A percentile compares a stretch with the other conserved stretches of the same genome.
These are phyloP conservation scores for Boletus vinaceobasis DNA, from an alignment of 768 basidiomycete genomes.

Conservation along the genomic window DNA sequence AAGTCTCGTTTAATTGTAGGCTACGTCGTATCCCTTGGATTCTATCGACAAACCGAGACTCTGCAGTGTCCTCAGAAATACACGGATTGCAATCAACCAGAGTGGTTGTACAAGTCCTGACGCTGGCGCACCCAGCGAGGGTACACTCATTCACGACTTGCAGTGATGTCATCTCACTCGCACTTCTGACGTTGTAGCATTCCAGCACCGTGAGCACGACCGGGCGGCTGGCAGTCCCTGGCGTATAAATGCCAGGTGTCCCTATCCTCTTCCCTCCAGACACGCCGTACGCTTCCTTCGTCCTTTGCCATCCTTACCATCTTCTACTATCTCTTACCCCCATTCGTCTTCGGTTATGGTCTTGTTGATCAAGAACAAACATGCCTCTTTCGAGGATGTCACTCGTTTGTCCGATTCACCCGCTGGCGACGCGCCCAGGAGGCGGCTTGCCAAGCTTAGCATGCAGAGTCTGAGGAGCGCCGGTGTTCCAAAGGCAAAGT, in stretches of 20 bases:
- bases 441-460: neutral
- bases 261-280: neutral
- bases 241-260: neutral
- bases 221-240: neutral
- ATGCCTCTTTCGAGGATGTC: conserved; percentile 10
- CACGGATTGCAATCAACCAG: no score
- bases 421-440: neutral
- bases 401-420: conserved; percentile 4
- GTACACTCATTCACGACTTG: neutral
- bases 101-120: neutral
- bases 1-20: neutral
- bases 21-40: no score
- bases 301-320: neutral
- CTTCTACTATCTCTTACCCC: no score
- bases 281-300: neutral
- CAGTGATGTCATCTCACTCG: neutral
- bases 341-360: conserved; percentile 2
- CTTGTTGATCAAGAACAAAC: conserved; percentile 20
- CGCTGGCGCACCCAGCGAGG: neutral
- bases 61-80: no score
- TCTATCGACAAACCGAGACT: neutral
- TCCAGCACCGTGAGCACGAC: neutral
- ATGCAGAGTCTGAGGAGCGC: conserved; percentile 3
- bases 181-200: neutral
- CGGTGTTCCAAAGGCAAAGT: conserved; percentile 9